phyloP scores from a whole-genome alignment of 225 moss, liverwort and hornwort genomes.

The Rhytidiadelphus loreus region DNA sequence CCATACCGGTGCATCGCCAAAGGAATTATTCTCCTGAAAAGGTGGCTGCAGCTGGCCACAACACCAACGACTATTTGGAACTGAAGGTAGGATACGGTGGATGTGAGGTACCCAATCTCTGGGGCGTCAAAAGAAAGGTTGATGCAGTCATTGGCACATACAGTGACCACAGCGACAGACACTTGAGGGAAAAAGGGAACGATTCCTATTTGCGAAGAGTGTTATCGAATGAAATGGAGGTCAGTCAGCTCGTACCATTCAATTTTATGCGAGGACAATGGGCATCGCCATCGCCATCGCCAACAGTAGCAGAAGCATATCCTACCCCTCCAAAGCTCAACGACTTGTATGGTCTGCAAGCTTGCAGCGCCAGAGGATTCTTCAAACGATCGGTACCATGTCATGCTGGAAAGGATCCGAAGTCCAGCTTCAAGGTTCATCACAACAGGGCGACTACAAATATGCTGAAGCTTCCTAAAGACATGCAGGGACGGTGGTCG shows the following conservation, averaged over 20 bases:
- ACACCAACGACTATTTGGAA: not conserved
- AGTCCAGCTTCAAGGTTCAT: conserved; percentile 6
- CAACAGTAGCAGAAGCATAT: not conserved
- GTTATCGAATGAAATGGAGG: conserved; percentile 7
- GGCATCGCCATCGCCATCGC: not conserved
- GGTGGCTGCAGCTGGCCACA: not conserved
- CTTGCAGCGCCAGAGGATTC: conserved; percentile 6
- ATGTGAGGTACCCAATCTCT: conserved; percentile 7
- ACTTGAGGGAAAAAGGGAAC: not conserved
- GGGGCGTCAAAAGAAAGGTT: conserved; percentile 30
- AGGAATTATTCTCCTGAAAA: not conserved
- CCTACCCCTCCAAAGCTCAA: conserved; percentile 1
- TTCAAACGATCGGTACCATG: conserved; percentile 5
- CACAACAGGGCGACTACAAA: conserved; percentile 7
- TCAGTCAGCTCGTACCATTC: conserved; percentile 17
- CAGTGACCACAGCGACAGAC: not conserved
- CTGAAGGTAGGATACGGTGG: conserved; percentile 4
- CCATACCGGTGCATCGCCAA: not conserved
- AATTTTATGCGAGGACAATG: conserved; percentile 29
- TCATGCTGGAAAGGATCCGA: conserved; percentile 8
- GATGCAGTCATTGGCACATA: not conserved
- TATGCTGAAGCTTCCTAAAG: conserved; percentile 52
- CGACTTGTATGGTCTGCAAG: conserved; percentile 9
- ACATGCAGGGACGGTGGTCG: conserved; percentile 66
- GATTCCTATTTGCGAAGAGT: conserved; percentile 13